A percentile compares a stretch with the other conserved stretches of the same genome.
Evolutionary conservation across 352 stramenopile species (phyloP).

Genomic region (Pythium rhizo-oryzae): DNA sequence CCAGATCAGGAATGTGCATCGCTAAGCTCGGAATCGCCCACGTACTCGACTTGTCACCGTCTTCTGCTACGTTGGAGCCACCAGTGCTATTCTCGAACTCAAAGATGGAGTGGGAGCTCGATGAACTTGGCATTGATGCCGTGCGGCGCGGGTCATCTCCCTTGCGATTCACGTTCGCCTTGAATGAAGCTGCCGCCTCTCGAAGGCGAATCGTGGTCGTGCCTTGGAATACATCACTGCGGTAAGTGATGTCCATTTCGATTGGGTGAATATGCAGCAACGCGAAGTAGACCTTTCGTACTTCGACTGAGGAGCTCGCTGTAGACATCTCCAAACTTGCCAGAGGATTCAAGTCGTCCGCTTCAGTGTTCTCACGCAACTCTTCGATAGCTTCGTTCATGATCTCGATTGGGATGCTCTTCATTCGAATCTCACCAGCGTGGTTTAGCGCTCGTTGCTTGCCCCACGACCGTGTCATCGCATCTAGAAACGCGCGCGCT

Average conservation of each 20-base stretch:
- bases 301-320: constrained; percentile 65
- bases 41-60: constrained; percentile 49
- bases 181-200: constrained; percentile 44
- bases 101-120: constrained; percentile 29
- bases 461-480: constrained; percentile 61
- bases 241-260: constrained; percentile 88
- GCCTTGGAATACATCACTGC: constrained; percentile 85
- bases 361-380: constrained; percentile 78
- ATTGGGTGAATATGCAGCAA: constrained; percentile 88
- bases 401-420: constrained; percentile 81
- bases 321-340: constrained; percentile 70
- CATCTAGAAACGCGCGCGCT: constrained; percentile 72
- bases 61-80: constrained; percentile 29
- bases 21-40: constrained; percentile 88
- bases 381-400: constrained; percentile 77
- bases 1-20: constrained; percentile 88
- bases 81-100: constrained; percentile 31
- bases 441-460: constrained; percentile 70
- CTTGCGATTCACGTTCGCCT: constrained; percentile 23
- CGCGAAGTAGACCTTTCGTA: constrained; percentile 89
- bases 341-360: constrained; percentile 79
- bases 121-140: constrained; percentile 36
- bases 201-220: constrained; percentile 59
- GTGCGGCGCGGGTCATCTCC: constrained; percentile 44
- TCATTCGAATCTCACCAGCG: constrained; percentile 77